Conservation (phyloP, 148 eudicot genomes). For the Chenopodium album region DNA sequence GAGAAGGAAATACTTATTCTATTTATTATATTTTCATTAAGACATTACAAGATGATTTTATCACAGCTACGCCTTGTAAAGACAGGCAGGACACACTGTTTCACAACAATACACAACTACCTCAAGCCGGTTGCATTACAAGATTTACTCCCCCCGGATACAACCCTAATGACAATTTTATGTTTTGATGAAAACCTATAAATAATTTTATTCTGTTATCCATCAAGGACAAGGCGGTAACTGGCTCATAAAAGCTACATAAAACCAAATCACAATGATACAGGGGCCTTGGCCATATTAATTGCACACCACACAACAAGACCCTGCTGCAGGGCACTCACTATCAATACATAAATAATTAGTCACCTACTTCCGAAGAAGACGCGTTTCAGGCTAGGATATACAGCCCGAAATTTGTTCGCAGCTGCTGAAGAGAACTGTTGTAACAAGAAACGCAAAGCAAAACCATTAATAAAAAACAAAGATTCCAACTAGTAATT, state of each 20-base stretch:
- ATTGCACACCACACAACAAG: neutral
- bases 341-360: slow-evolving; percentile 25
- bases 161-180: slow-evolving; percentile 1
- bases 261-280: slow-evolving; percentile 17
- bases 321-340: neutral
- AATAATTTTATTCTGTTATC: slow-evolving; percentile 21
- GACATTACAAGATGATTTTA: slow-evolving; percentile 23
- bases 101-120: slow-evolving; percentile 11
- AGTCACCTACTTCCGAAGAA: slow-evolving; percentile 56
- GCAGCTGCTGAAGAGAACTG: slow-evolving; percentile 58
- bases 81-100: neutral
- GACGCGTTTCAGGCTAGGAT: slow-evolving; percentile 82
- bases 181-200: neutral
- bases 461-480: neutral
- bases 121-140: slow-evolving; percentile 8
- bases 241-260: slow-evolving; percentile 1
- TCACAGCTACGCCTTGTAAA: slow-evolving; percentile 9
- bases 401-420: slow-evolving; percentile 53
- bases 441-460: neutral
- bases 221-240: slow-evolving; percentile 3
- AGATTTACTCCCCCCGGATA: neutral
- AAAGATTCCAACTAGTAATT: neutral
- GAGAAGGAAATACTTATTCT: neutral
- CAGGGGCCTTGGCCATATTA: slow-evolving; percentile 14
- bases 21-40: slow-evolving; percentile 18